These are phyloP conservation scores for Coemansia sp. DNA, from an alignment of 192 early-diverging fungal genomes.

Conservation along the genomic window DNA sequence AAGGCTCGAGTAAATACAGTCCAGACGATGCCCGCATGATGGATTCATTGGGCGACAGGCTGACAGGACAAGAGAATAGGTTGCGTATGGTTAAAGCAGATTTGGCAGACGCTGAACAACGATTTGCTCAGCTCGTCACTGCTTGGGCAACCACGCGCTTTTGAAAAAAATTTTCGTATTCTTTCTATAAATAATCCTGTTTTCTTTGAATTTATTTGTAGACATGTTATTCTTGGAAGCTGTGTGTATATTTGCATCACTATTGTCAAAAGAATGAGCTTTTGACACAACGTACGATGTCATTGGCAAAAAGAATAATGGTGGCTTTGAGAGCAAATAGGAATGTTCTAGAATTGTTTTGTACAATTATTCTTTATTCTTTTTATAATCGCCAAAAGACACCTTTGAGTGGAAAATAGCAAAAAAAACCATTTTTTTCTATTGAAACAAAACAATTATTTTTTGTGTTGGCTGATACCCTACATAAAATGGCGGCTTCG, in stretches of 20 bases:
- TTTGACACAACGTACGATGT: too few species aligned
- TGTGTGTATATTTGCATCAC: too few species aligned
- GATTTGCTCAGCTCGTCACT: conserved; percentile 15
- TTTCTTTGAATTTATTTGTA: not conserved
- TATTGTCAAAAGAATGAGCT: too few species aligned
- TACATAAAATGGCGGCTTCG: too few species aligned
- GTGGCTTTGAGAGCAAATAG: not conserved
- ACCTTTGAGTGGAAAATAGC: too few species aligned
- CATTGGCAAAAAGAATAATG: not conserved
- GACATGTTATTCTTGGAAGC: too few species aligned
- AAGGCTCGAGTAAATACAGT: conserved; percentile 10
- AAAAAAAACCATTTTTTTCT: not conserved
- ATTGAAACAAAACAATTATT: not conserved
- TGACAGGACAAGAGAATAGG: conserved; percentile 18
- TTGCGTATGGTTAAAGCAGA: conserved; percentile 20
- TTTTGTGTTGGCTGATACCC: too few species aligned
- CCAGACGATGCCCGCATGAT: conserved; percentile 22
- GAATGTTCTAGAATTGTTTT: not conserved
- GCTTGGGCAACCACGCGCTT: conserved; percentile 15
- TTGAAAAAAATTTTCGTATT: not conserved
- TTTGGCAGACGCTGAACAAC: conserved; percentile 22
- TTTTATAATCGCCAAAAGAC: not conserved
- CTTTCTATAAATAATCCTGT: too few species aligned
- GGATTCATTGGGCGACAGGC: conserved; percentile 7
- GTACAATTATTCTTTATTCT: not conserved